Percentiles rank a stretch among this genome's conserved stretches.
Evolutionary conservation across 1,284 basidiomycete species (phyloP).

Genomic region (Austropuccinia psidii): DNA sequence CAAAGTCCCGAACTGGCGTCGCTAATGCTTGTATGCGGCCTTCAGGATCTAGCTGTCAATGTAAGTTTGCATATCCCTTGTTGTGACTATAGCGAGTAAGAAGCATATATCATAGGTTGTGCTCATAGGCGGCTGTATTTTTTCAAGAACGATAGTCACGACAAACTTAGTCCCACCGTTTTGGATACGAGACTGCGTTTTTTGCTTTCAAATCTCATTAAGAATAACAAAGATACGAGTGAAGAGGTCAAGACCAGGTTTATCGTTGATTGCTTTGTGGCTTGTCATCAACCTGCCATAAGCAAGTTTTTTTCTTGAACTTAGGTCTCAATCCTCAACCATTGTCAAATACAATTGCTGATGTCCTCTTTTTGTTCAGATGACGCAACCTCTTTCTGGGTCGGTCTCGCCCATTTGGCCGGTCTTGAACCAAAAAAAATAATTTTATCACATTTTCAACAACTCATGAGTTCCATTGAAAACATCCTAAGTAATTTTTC

Average conservation of each 20-base stretch:
- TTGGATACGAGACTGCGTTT: slow-evolving; percentile 9
- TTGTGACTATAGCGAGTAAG: neutral
- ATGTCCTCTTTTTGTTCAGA: neutral
- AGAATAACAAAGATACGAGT: slow-evolving; percentile 47
- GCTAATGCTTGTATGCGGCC: slow-evolving; percentile 4
- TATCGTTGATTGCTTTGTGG: slow-evolving; percentile 26
- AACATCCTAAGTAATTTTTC: neutral
- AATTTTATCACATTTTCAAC: slow-evolving; percentile 56
- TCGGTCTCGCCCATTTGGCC: slow-evolving; percentile 40
- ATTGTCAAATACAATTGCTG: no score
- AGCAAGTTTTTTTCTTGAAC: slow-evolving; percentile 6
- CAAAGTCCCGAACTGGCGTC: slow-evolving; percentile 51
- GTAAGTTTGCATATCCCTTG: neutral
- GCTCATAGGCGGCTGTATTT: neutral
- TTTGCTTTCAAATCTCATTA: slow-evolving; percentile 71
- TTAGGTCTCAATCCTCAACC: neutral
- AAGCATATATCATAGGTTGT: neutral
- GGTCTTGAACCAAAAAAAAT: slow-evolving; percentile 54
- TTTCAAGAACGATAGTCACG: no score
- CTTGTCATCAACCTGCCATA: slow-evolving; percentile 20
- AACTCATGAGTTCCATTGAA: slow-evolving; percentile 66
- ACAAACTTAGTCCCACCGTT: no score
- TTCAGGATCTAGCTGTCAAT: slow-evolving; percentile 7
- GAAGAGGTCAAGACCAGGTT: slow-evolving; percentile 2
- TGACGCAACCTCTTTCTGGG: slow-evolving; percentile 23